Evolutionary conservation across 148 eudicot genomes (phyloP).

Genomic region (Camellia japonica): DNA sequence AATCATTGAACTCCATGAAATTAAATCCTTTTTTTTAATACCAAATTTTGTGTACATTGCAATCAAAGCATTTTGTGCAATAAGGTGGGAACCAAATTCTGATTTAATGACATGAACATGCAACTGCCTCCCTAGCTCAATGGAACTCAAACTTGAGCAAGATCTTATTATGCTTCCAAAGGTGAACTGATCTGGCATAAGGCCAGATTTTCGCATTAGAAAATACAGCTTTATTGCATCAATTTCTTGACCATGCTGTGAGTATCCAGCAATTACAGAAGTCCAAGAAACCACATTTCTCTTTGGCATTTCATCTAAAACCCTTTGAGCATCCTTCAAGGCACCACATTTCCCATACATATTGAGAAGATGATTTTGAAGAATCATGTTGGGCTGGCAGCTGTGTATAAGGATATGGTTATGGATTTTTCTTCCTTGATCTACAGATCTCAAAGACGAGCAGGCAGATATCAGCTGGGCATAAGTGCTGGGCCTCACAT

Average conservation of each 20-base stretch:
- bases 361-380: conserved; percentile 37
- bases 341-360: conserved; percentile 53
- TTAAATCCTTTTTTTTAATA: conserved; percentile 32
- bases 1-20: conserved; percentile 48
- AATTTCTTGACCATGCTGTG: conserved; percentile 27
- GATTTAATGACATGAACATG: conserved; percentile 34
- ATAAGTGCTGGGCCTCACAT: conserved; percentile 31
- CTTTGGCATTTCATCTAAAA: conserved; percentile 35
- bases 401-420: conserved; percentile 21
- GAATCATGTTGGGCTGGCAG: conserved; percentile 26
- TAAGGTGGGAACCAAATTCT: conserved; percentile 22
- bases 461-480: conserved; percentile 35
- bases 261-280: conserved; percentile 36
- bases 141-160: conserved; percentile 26
- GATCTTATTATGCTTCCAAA: conserved; percentile 37
- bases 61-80: conserved; percentile 41
- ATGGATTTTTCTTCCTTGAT: conserved; percentile 32
- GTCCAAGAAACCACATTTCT: conserved; percentile 46
- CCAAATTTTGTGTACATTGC: conserved; percentile 36
- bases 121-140: conserved; percentile 35
- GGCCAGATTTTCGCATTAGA: conserved; percentile 26
- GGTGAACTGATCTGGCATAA: conserved; percentile 37
- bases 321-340: conserved; percentile 31
- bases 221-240: conserved; percentile 29
- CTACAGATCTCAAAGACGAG: conserved; percentile 35